Conservation (phyloP, 768 basidiomycete genomes). For the Sutorius australiensis region DNA sequence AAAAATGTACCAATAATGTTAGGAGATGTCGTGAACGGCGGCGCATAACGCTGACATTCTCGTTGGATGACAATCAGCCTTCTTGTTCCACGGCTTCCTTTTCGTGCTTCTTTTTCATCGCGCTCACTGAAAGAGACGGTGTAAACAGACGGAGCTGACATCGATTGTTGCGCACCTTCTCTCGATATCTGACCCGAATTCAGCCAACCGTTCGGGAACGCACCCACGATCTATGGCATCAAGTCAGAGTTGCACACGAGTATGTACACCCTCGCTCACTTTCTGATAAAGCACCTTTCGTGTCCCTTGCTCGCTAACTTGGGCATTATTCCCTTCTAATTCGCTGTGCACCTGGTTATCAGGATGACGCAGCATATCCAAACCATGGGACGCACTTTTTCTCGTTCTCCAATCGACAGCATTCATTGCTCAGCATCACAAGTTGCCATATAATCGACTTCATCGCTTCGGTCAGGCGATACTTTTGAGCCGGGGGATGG, state of each 20-base stretch:
- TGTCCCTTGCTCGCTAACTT: constrained; percentile 77
- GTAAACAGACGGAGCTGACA: background rate
- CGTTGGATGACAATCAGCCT: constrained; percentile 9
- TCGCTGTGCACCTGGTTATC: constrained; percentile 29
- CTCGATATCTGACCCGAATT: constrained; percentile 82
- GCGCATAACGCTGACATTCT: background rate
- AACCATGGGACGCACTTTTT: constrained; percentile 43
- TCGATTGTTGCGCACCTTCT: constrained; percentile 56
- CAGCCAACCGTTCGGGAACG: constrained; percentile 83
- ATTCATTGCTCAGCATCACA: constrained; percentile 78
- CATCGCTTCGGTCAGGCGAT: constrained; percentile 76
- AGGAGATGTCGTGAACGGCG: constrained; percentile 2
- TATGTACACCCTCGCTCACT: constrained; percentile 32
- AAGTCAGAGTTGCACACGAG: background rate
- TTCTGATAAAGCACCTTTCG: constrained; percentile 81
- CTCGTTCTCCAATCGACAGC: constrained; percentile 64
- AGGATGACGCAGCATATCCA: background rate
- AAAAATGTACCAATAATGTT: constrained; percentile 20
- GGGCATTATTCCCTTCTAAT: constrained; percentile 64
- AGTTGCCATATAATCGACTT: constrained; percentile 77
- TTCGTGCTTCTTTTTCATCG: constrained; percentile 80
- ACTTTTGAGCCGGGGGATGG: constrained; percentile 74
- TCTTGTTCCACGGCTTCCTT: constrained; percentile 67
- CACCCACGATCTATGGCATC: constrained; percentile 58
- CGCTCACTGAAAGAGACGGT: constrained; percentile 51